Evolutionary conservation across 1,139 yeast genomes (phyloP).

Genomic region (Eremothecium coryli): DNA sequence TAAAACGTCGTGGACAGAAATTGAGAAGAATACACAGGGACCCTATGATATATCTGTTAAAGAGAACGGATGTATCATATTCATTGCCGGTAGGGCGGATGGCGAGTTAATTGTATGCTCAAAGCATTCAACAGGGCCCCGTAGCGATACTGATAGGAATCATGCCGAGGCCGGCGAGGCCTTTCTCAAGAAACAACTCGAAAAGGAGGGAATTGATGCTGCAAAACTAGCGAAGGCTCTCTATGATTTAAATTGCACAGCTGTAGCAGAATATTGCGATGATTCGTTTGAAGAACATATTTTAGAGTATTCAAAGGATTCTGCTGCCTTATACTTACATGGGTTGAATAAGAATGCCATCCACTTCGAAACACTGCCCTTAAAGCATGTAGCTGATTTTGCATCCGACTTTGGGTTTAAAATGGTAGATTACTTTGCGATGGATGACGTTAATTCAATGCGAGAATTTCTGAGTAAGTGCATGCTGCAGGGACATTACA

Average conservation of each 20-base stretch:
- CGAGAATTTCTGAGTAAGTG: constrained; percentile 46
- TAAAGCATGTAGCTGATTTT: constrained; percentile 50
- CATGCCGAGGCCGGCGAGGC: constrained; percentile 70
- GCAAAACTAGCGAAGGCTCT: constrained; percentile 49
- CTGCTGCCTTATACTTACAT: constrained; percentile 78
- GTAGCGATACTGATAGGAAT: constrained; percentile 46
- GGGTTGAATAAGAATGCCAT: constrained; percentile 71
- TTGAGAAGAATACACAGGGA: constrained; percentile 47
- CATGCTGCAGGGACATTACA: constrained; percentile 61
- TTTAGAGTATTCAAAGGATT: constrained; percentile 53
- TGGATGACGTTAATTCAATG: constrained; percentile 36
- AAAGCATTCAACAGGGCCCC: constrained; percentile 74
- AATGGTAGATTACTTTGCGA: constrained; percentile 39
- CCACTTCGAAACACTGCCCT: constrained; percentile 54
- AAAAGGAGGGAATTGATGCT: constrained; percentile 33
- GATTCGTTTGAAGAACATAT: constrained; percentile 93
- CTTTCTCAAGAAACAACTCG: constrained; percentile 49
- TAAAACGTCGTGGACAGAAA: constrained; percentile 41
- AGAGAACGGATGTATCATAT: constrained; percentile 89
- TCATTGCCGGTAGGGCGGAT: constrained; percentile 64
- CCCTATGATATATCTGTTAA: constrained; percentile 78
- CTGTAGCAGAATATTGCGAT: constrained; percentile 89
- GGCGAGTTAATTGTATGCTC: constrained; percentile 78
- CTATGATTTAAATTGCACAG: constrained; percentile 51
- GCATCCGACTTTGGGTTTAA: constrained; percentile 69